Percentiles rank a stretch among this genome's conserved stretches.
phyloP scores from a whole-genome alignment of 2,329 filamentous ascomycete species.

The Macrophomina tecta region DNA sequence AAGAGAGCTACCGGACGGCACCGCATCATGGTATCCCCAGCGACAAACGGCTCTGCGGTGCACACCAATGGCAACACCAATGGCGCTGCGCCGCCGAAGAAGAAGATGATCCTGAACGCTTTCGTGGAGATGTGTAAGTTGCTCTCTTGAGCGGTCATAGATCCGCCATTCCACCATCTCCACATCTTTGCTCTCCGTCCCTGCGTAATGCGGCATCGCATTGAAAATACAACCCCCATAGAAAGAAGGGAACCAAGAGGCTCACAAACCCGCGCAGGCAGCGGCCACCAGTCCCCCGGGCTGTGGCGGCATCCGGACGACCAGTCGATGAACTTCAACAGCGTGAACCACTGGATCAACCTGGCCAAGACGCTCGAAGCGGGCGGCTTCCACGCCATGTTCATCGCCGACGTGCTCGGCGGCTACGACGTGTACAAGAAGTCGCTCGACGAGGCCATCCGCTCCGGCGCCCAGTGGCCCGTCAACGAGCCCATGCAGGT shows the following conservation, averaged over 20 bases:
- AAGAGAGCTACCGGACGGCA: neutral
- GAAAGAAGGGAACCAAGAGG: neutral
- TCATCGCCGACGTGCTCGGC: conserved; percentile 58
- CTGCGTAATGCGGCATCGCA: no score
- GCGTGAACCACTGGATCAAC: conserved; percentile 45
- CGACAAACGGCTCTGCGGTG: conserved; percentile 9
- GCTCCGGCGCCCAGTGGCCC: conserved; percentile 71
- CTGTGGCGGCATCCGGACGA: conserved; percentile 65
- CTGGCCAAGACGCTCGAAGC: conserved; percentile 47
- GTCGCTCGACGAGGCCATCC: conserved; percentile 65
- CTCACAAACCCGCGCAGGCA: conserved; percentile 18
- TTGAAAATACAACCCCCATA: neutral
- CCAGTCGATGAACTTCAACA: conserved; percentile 60
- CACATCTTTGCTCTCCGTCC: neutral
- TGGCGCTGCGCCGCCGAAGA: conserved; percentile 36
- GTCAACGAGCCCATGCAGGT: conserved; percentile 72
- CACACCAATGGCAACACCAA: conserved; percentile 23
- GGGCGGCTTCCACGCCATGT: conserved; percentile 49
- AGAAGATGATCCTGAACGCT: conserved; percentile 49
- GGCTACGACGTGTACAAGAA: conserved; percentile 72
- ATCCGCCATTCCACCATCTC: neutral
- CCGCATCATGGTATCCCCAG: conserved; percentile 3
- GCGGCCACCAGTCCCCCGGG: conserved; percentile 52
- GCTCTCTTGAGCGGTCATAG: neutral
- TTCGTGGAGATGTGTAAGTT: conserved; percentile 45